Base-by-base conservation (phyloP, 306 rosid species). In the Sicyos baderoa region DNA sequence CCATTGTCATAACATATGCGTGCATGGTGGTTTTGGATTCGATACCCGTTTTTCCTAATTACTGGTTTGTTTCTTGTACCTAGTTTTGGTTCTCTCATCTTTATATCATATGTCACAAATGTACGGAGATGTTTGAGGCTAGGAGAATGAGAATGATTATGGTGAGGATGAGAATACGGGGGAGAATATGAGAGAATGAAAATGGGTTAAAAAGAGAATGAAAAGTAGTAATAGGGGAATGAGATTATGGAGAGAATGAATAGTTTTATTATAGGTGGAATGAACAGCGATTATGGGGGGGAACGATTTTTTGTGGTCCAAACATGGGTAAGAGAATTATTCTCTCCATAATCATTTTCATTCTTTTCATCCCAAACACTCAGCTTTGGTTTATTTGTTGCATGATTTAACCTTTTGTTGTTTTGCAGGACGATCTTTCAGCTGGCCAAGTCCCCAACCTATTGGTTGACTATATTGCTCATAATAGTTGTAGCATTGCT, bases 21-120 rank as follows among this genome's bases (percentile, higher is more conserved):
- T 90, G 97, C 81, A 78, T 94, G 89, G 82, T 91, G 76, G 76
- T 88, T 62, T 76, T 94, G 85, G 99, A 94, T 85, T 85, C 95
- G 21, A 83, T 94, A 63, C 99, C 97, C 0, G 79, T 75, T 54
- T 80, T 90, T 74, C 96, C 95, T 63, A 84, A 87, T 79, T 94
- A 90, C 86, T 94, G 99, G 99, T 94, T 70, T 77, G 96, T 83
- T 40, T 32, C 49, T 15, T 14, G 42, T 4, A 66, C 15, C 23
- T 9, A 67, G 49, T 23, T 19, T 44, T 44, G 18, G 9, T 66
- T 22, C 18, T 45, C 19, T 23, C 54, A 47, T 42, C 65, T 42
- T 42, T 71, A 47, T 64, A 70, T 78, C 1, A 15, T 49, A 11
- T 71, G 79, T 64, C 37, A 61, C 67, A 27, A 72, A 56, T 64